Conservation (phyloP, 2,329 filamentous ascomycete genomes). For the Colletotrichum tropicale region DNA sequence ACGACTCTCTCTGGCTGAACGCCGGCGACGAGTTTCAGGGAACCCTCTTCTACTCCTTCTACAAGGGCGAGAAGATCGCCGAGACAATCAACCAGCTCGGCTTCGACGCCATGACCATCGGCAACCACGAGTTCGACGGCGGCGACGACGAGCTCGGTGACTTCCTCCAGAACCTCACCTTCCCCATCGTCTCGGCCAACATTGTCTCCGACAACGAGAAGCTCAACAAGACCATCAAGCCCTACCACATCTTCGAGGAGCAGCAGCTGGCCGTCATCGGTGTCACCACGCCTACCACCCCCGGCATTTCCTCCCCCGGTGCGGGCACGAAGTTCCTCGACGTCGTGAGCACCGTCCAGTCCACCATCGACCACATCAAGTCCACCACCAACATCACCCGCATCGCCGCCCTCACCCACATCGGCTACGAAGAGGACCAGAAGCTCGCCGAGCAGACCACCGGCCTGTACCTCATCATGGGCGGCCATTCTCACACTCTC, state of each 20-base stretch:
- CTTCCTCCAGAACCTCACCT: slow-evolving; percentile 67
- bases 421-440: slow-evolving; percentile 69
- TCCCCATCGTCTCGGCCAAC: slow-evolving; percentile 68
- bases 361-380: slow-evolving; percentile 65
- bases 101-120: slow-evolving; percentile 72
- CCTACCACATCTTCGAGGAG: slow-evolving; percentile 67
- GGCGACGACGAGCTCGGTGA: slow-evolving; percentile 66
- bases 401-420: slow-evolving; percentile 70
- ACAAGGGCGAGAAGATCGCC: slow-evolving; percentile 71
- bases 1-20: slow-evolving; percentile 68
- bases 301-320: slow-evolving; percentile 63
- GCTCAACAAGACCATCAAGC: slow-evolving; percentile 67
- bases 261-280: slow-evolving; percentile 68
- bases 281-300: slow-evolving; percentile 65
- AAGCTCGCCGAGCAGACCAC: slow-evolving; percentile 63
- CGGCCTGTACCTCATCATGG: slow-evolving; percentile 72
- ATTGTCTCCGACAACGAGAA: slow-evolving; percentile 63
- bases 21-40: slow-evolving; percentile 74
- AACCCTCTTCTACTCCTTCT: slow-evolving; percentile 71
- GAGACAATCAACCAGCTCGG: slow-evolving; percentile 67
- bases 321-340: slow-evolving; percentile 63
- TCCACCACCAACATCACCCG: slow-evolving; percentile 66
- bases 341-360: slow-evolving; percentile 61
- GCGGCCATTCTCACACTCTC: slow-evolving; percentile 64
- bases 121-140: slow-evolving; percentile 71